Evolutionary conservation across 2,329 filamentous ascomycete species (phyloP).

Genomic region (Lecanicillium sp.): DNA sequence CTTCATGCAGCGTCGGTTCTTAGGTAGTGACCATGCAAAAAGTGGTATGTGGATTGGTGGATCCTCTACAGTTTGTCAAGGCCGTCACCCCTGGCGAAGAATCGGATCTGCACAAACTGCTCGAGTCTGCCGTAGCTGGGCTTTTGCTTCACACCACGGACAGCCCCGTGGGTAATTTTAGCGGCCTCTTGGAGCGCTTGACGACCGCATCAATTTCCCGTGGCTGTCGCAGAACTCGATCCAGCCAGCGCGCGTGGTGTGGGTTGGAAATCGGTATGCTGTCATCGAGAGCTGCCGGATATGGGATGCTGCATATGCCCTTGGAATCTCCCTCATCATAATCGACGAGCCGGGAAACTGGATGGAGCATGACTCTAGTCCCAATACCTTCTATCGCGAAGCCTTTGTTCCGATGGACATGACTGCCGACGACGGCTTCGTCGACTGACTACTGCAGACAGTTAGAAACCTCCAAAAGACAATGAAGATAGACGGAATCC

Average conservation of each 20-base stretch:
- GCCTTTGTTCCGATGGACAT: neutral
- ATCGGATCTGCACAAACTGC: neutral
- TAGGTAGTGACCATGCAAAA: neutral
- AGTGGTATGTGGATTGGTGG: no score
- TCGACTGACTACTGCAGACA: neutral
- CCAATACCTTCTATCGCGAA: neutral
- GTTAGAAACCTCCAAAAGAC: neutral
- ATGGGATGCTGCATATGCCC: neutral
- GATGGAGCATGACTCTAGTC: neutral
- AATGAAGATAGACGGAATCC: neutral
- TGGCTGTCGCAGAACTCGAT: neutral
- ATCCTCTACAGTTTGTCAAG: neutral
- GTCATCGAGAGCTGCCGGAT: neutral
- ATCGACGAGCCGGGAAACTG: neutral
- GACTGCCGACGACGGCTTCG: neutral
- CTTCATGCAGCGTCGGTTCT: neutral
- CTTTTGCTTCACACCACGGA: neutral
- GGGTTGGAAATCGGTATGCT: neutral
- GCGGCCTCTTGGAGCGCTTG: neutral
- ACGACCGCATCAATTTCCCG: neutral
- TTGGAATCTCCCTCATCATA: neutral
- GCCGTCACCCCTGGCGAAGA: neutral
- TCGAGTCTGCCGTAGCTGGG: neutral
- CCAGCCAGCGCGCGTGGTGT: neutral
- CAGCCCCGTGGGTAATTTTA: neutral